Conservation (phyloP, 805 yeast genomes). For the Hanseniaspora pseudoguilliermondii region DNA sequence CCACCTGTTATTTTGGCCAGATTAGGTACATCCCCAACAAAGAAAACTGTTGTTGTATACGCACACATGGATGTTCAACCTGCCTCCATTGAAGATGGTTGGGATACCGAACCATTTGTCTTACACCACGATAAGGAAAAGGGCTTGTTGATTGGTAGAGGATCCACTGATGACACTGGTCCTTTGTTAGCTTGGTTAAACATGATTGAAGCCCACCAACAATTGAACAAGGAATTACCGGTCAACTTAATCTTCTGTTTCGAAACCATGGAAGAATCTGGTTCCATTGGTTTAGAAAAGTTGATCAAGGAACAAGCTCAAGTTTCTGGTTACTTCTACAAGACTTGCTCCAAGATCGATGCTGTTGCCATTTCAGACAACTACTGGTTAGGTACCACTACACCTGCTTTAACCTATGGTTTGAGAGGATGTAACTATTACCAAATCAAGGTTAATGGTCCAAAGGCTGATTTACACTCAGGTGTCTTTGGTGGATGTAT, state of each 20-base stretch:
- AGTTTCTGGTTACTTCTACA: constrained; percentile 15
- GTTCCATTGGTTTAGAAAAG: constrained; percentile 80
- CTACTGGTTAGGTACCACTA: constrained; percentile 95
- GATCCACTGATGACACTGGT: constrained; percentile 95
- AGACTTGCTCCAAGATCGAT: constrained; percentile 77
- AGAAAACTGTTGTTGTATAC: constrained; percentile 74
- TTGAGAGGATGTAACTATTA: constrained; percentile 94
- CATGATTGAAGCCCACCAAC: constrained; percentile 78
- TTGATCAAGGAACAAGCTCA: constrained; percentile 70
- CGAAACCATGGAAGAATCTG: constrained; percentile 99
- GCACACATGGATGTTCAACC: constrained; percentile 99
- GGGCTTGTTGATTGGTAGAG: constrained; percentile 74
- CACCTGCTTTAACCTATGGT: constrained; percentile 95
- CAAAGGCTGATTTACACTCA: constrained; percentile 92
- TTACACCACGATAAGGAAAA: constrained; percentile 51
- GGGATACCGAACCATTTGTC: constrained; percentile 85
- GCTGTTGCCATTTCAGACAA: constrained; percentile 94
- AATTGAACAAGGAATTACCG: constrained; percentile 75
- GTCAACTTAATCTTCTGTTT: constrained; percentile 86
- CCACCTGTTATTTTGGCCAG: constrained; percentile 94
- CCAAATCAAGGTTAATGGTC: constrained; percentile 70
- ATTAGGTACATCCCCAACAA: constrained; percentile 60
- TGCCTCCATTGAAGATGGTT: constrained; percentile 81
- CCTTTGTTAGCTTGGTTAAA: constrained; percentile 97
- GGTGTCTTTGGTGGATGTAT: constrained; percentile 96